Base-by-base conservation (phyloP, 2,329 filamentous ascomycete species). In the Ophiostoma sp. region DNA sequence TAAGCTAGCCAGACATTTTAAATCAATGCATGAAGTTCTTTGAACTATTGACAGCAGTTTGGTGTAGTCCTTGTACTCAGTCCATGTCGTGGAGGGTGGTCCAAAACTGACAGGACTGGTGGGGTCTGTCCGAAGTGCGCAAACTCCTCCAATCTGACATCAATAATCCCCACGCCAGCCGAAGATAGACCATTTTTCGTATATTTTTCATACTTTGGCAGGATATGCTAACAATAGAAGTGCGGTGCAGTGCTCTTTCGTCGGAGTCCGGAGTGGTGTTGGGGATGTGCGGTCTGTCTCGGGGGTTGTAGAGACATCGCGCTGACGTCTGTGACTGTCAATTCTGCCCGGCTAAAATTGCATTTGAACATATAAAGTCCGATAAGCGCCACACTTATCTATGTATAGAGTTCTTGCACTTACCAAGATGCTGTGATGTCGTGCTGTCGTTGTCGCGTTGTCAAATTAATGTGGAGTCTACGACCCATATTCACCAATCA, bases 251-350 rank as follows among this genome's bases (percentile, higher is more conserved):
- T 33, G 57, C 27, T 33, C 27, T 20, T 62, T 17, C 8, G 67
- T n/a, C 73, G 73, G 73, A 72, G 70, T 73, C 72, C 73, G 72
- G 70, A 71, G 35, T 36, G 57, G 2, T 15, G 44, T 62, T 73
- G 73, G 73, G 72, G 73, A 71, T 72, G 68, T 73, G 71, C 72
- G 69, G 41, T 17, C 48, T 10, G 52, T 33, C n/a, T 20, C 66
- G 54, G 39, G 20, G 23, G 13, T 7, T 3, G 57, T 62, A 62
- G 23, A 31, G 52, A n/a, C n/a, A 4, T 27, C 52, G 52, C 44
- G 44, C 44, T n/a, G n/a, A n/a, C 17, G 44, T 1, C 44, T n/a
- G 20, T n/a, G 17, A 7, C 44, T 48, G 44, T 8, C 44, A 8
- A 17, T 48, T 48, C 17, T 8, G 17, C 44, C n/a, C 4, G 44